These are phyloP conservation scores for Colletotrichum paranaense DNA, from an alignment of 2,329 filamentous ascomycete species.

Conservation along the genomic window DNA sequence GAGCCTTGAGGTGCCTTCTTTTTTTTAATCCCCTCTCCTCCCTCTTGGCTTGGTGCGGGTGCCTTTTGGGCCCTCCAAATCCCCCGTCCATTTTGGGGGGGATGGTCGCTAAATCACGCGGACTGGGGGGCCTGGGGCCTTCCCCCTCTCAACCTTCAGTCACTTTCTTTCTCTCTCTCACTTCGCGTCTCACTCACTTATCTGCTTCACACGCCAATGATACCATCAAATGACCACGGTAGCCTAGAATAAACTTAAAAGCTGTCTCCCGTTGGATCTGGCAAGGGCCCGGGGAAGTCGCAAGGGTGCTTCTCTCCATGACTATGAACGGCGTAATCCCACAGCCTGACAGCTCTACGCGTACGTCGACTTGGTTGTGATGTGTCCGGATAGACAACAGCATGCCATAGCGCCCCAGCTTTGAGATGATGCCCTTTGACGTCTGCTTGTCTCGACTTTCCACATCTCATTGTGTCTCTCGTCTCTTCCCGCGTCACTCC, in stretches of 20 bases:
- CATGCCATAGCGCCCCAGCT: slow-evolving; percentile 21
- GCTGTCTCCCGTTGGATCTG: slow-evolving; percentile 7
- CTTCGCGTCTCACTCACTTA: neutral
- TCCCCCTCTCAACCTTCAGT: neutral
- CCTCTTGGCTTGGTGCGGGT: neutral
- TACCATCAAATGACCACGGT: neutral
- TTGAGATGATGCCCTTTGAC: slow-evolving; percentile 1
- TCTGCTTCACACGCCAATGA: neutral
- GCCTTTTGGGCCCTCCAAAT: neutral
- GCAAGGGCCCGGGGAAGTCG: slow-evolving; percentile 2
- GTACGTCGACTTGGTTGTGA: neutral
- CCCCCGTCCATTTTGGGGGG: neutral
- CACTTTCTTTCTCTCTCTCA: too few relatives aligned
- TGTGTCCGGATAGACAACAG: neutral
- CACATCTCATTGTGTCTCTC: neutral
- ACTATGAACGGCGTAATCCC: neutral
- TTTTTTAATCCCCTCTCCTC: neutral
- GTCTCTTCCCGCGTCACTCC: neutral
- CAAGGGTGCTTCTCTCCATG: neutral
- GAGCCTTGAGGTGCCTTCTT: neutral
- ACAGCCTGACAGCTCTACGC: neutral
- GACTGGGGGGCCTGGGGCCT: slow-evolving; percentile 1
- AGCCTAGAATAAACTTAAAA: neutral
- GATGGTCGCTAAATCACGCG: slow-evolving; percentile 6
- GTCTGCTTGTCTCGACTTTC: neutral